Conservation (phyloP, 129 eudicot species). For the Gnaphalium uliginosum region DNA sequence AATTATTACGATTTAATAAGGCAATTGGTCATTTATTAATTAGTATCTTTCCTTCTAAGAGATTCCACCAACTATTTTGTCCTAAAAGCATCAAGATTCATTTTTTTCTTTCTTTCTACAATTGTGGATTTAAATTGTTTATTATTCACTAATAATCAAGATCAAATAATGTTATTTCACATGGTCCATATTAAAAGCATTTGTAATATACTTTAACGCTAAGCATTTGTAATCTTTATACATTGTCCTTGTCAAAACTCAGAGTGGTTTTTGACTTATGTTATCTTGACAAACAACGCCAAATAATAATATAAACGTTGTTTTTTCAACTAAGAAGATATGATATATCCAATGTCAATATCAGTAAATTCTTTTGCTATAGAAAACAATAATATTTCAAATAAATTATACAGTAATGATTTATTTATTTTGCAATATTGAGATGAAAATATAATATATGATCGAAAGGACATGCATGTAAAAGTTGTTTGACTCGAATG, state of each 20-base stretch:
- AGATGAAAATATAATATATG: not conserved
- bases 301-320: too few species aligned
- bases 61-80: not conserved
- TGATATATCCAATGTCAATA: not conserved
- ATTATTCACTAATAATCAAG: too few species aligned
- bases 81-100: not conserved
- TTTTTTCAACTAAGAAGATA: too few species aligned
- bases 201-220: not conserved
- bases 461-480: not conserved
- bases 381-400: too few species aligned
- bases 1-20: not conserved
- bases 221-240: not conserved
- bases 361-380: not conserved
- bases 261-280: not conserved
- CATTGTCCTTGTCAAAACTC: not conserved
- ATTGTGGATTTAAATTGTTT: too few species aligned
- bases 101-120: not conserved
- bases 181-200: not conserved
- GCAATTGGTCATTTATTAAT: not conserved
- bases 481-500: not conserved
- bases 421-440: not conserved
- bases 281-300: not conserved
- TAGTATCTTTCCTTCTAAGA: not conserved
- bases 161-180: not conserved
- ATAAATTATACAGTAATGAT: not conserved